Evolutionary conservation across 2,329 filamentous ascomycete species (phyloP), one percentile per base, ranked within the genome.

Genomic region (Epichloe bromicola): DNA sequence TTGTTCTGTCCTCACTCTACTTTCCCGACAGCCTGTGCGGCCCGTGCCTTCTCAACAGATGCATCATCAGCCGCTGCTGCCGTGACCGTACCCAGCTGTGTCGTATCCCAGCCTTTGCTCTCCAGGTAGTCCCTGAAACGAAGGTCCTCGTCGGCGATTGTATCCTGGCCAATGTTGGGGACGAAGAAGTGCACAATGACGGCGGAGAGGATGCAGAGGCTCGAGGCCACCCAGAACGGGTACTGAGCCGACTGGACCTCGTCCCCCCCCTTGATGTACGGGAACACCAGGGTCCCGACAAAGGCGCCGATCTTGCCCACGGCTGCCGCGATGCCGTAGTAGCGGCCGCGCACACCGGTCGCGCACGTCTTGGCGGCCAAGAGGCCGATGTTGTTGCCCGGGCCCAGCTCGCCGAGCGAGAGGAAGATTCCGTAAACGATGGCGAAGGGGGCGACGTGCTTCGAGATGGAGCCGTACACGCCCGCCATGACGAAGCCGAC

Each of bases 401-500:
- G 88, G 0, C 90, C 90, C 38, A 94, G 69, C 65, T 70, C 67
- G 39, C 67, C 67, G 2, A 68, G 63, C 1, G 67, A 60, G 39
- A 65, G 59, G 55, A 70, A 70, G 26, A 70, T 65, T 2, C 66
- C 67, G 7, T 66, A 69, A 0, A 70, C 60, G 10, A 69, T 33
- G 14, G 52, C 64, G 30, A 70, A 68, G 5, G 54, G 66, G 4
- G 65, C 68, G 10, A 69, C 61, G 26, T 67, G 53, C 49, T 75
- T 75, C 5, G 70, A 67, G 10, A 30, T 30, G 26, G 26, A 30
- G 26, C 26, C 7, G 67, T 95, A 95, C 56, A 80, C 80, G 8
- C 83, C 88, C 0, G 88, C 84, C 87, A 95, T 94, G 68, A 90
- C 83, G 67, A 91, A 95, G 2, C 90, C 90, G 5, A 95, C 78